A percentile compares a stretch with the other conserved stretches of the same genome.
Conservation (phyloP, 2,329 filamentous ascomycete species). For the Penicillium palitans region DNA sequence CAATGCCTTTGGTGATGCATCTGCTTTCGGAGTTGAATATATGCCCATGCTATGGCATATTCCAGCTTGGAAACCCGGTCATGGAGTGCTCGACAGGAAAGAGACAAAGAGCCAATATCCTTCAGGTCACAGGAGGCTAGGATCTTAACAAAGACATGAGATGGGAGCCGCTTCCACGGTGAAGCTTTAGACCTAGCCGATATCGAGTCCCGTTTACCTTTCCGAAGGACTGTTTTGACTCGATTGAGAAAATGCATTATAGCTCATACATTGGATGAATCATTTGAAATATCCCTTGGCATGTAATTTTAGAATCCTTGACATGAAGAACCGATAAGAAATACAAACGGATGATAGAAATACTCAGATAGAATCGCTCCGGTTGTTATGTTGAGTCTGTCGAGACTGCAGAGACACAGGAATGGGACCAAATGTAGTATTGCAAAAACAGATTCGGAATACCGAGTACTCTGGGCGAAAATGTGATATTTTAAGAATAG, state of each 20-base stretch:
- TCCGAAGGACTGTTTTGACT: constrained; percentile 19
- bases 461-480: not conserved
- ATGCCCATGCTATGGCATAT: constrained; percentile 24
- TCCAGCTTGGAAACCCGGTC: constrained; percentile 23
- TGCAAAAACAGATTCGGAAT: not conserved
- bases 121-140: constrained; percentile 22
- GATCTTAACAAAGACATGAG: constrained; percentile 20
- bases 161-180: constrained; percentile 26
- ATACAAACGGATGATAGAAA: not conserved
- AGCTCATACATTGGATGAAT: not conserved
- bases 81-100: constrained; percentile 25
- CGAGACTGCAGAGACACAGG: not conserved
- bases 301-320: not conserved
- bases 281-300: not conserved
- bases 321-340: not conserved
- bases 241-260: constrained; percentile 20
- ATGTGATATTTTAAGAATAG: not conserved
- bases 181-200: constrained; percentile 11
- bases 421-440: not conserved
- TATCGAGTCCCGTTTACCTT: constrained; percentile 6
- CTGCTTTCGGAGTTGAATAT: constrained; percentile 21
- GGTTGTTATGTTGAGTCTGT: not conserved
- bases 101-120: constrained; percentile 23
- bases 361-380: not conserved
- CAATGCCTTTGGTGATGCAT: not conserved